Evolutionary conservation across 805 yeast species (phyloP), one percentile per base, ranked within the genome.

Genomic region (Candida adriatica): DNA sequence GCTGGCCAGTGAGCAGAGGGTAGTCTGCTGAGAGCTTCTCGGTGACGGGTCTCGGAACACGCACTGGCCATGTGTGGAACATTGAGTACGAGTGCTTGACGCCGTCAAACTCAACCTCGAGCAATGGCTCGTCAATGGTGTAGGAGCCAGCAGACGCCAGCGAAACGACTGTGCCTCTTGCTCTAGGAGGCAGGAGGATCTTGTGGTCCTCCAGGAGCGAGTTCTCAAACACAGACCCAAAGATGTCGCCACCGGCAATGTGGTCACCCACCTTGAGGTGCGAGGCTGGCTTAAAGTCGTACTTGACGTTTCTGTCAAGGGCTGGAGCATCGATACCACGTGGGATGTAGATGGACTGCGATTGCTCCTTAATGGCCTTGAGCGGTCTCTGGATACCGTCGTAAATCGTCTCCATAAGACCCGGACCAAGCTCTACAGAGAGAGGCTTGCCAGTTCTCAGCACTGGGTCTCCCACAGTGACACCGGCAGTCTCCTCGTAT

Each of bases 371-470:
- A 55, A 92, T 92, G 29, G 94, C 86, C 62, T 84, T 84, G 61
- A 92, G 75, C 27, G 99, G 99, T 70, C 99, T 86, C 68, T 92
- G 99, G 61, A 92, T 92, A 71, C 99, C 99, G 63, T 92, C 99
- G 58, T 92, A 92, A 58, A 92, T 92, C 48, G 95, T 92, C 66
- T 92, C 98, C 95, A 92, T 88, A 53, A 92, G 73, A 60, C 99
- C 99, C 18, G 99, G 99, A 56, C 99, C 99, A 58, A 92, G 70
- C 66, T 92, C 99, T 33, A 92, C 99, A 31, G 96, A 87, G 49
- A 92, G 70, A n/a, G 99, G 99, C 63, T 92, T 87, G 43, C 98
- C 98, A 6, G 98, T 92, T 68, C 98, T 80, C 53, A 85, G 67
- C 33, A 92, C 99, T 3, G 99, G 99, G 59, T 92, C 98, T 53